Percentiles rank a stretch among this genome's conserved stretches.
These are phyloP conservation scores for Eragrostis curvula DNA, from an alignment of 176 grass and related monocot species.

Conservation along the genomic window DNA sequence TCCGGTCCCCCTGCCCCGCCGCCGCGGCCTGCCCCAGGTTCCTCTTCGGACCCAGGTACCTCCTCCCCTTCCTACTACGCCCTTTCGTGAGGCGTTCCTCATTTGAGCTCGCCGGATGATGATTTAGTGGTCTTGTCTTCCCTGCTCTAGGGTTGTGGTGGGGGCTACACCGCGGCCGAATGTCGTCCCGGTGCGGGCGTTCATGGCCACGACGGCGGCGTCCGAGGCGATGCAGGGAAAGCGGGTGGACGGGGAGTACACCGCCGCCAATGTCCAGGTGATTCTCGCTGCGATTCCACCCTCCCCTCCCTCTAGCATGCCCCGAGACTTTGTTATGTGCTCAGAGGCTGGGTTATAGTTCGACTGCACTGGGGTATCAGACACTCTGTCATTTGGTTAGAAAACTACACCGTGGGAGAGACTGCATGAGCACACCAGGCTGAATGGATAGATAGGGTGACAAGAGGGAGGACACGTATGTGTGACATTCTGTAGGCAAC, in stretches of 20 bases:
- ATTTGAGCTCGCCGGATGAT: not conserved
- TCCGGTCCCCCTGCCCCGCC: slow-evolving; percentile 2
- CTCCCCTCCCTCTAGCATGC: not conserved
- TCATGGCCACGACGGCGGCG: slow-evolving; percentile 69
- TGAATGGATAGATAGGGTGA: not conserved
- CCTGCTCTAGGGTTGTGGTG: slow-evolving; percentile 35
- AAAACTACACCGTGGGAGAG: too few relatives aligned
- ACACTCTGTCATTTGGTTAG: not conserved
- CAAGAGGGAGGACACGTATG: not conserved
- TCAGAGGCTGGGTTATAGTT: not conserved
- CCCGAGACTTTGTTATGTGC: slow-evolving; percentile 22
- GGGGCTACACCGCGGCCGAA: slow-evolving; percentile 6
- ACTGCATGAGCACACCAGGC: not conserved
- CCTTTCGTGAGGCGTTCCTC: not conserved
- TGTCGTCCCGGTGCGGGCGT: slow-evolving; percentile 60
- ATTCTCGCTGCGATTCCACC: slow-evolving; percentile 20
- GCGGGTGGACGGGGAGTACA: slow-evolving; percentile 58
- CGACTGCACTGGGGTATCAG: not conserved
- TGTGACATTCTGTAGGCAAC: not conserved
- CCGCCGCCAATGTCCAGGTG: slow-evolving; percentile 91
- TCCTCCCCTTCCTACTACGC: not conserved
- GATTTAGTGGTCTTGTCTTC: not conserved
- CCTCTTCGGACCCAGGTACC: slow-evolving; percentile 60
- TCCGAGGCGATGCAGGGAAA: slow-evolving; percentile 77
- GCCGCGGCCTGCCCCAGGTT: slow-evolving; percentile 39